phyloP scores from a whole-genome alignment of 768 basidiomycete genomes.

The Russula dissimulans region DNA sequence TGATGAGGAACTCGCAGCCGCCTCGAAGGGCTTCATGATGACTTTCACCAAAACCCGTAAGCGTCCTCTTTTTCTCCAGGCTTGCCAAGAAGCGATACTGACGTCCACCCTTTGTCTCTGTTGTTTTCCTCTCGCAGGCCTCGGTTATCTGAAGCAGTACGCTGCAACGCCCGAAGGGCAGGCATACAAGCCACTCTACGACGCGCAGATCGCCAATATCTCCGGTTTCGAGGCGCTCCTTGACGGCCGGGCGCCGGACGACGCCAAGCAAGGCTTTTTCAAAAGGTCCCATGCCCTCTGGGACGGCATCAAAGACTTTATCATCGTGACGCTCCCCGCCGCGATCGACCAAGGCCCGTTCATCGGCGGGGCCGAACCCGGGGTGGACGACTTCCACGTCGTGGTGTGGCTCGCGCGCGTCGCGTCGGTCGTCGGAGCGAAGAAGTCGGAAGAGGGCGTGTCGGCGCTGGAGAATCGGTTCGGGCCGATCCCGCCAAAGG shows the following conservation, averaged over 20 bases:
- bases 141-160: constrained; percentile 33
- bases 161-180: constrained; percentile 28
- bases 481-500: constrained; percentile 30
- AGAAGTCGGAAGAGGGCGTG: constrained; percentile 30
- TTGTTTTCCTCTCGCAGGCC: constrained; percentile 27
- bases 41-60: constrained; percentile 34
- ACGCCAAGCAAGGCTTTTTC: constrained; percentile 34
- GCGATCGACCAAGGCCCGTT: constrained; percentile 37
- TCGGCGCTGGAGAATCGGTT: constrained; percentile 33
- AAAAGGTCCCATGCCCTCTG: constrained; percentile 32
- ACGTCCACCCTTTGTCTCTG: background rate
- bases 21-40: constrained; percentile 26
- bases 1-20: constrained; percentile 37
- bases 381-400: constrained; percentile 49
- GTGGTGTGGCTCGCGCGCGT: constrained; percentile 45
- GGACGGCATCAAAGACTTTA: constrained; percentile 30
- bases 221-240: constrained; percentile 35
- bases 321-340: constrained; percentile 33
- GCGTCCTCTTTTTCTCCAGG: constrained; percentile 19
- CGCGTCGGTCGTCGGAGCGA: constrained; percentile 31
- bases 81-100: background rate
- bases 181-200: constrained; percentile 37
- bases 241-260: constrained; percentile 30
- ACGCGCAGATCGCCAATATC: constrained; percentile 33
- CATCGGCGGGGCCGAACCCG: constrained; percentile 37